A percentile compares a stretch with the other conserved stretches of the same genome.
phyloP scores from a whole-genome alignment of 2,329 filamentous ascomycete species.

The Pseudogymnoascus sp. region DNA sequence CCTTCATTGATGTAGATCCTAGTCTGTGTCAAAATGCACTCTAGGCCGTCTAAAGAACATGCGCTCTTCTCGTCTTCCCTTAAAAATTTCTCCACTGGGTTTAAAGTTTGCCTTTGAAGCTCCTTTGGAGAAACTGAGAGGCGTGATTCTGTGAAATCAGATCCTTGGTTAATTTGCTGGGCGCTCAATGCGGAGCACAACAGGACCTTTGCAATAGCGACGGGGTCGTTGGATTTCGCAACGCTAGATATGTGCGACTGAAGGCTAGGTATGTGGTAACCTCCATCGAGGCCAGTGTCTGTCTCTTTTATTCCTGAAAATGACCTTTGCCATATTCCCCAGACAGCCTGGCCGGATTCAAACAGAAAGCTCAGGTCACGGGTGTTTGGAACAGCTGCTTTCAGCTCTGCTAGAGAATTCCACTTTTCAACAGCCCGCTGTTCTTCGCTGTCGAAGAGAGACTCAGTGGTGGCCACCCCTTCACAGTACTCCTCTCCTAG shows the following conservation, averaged over 20 bases:
- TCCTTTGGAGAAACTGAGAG: conserved; percentile 34
- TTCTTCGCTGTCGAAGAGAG: background rate
- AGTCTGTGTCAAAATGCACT: conserved; percentile 41
- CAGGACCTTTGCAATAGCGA: conserved; percentile 34
- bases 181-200: conserved; percentile 38
- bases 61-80: conserved; percentile 42
- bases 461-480: background rate
- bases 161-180: conserved; percentile 34
- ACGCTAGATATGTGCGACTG: conserved; percentile 28
- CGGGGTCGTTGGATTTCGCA: conserved; percentile 29
- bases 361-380: conserved; percentile 19
- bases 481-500: background rate
- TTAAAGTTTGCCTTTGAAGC: conserved; percentile 39
- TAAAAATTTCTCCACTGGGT: conserved; percentile 38
- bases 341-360: conserved; percentile 19
- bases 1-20: conserved; percentile 49
- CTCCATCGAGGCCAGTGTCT: background rate
- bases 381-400: conserved; percentile 11
- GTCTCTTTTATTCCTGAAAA: conserved; percentile 10
- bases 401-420: conserved; percentile 1
- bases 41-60: conserved; percentile 43
- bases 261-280: conserved; percentile 25
- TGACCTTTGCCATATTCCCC: conserved; percentile 22
- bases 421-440: background rate
- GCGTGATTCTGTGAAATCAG: conserved; percentile 30